These are phyloP conservation scores for Mycosphaerella arachidis DNA, from an alignment of 2,329 filamentous ascomycete genomes.

Conservation along the genomic window DNA sequence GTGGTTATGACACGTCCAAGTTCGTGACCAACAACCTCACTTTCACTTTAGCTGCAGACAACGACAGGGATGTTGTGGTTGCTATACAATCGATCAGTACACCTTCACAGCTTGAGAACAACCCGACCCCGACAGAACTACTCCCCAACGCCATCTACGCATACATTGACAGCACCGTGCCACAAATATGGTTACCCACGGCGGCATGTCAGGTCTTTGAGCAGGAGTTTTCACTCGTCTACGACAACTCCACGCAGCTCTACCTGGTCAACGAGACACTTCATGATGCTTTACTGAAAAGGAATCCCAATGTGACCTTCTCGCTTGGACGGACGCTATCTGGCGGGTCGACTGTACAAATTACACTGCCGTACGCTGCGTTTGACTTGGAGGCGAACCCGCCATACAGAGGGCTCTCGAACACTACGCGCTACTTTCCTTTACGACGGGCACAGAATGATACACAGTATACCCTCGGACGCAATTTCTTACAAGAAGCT, in stretches of 20 bases:
- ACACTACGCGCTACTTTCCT: conserved; percentile 63
- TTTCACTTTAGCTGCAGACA: conserved; percentile 55
- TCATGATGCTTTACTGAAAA: conserved; percentile 47
- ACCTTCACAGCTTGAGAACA: conserved; percentile 25
- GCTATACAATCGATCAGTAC: conserved; percentile 44
- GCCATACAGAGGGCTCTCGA: conserved; percentile 53
- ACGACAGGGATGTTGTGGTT: conserved; percentile 58
- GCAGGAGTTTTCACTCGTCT: conserved; percentile 58
- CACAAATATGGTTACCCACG: conserved; percentile 46
- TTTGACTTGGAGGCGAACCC: conserved; percentile 45
- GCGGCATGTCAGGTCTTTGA: conserved; percentile 62
- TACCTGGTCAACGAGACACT: conserved; percentile 59
- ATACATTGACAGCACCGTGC: conserved; percentile 47
- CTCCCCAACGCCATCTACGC: conserved; percentile 40
- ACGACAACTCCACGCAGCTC: conserved; percentile 59
- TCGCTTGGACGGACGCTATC: conserved; percentile 36
- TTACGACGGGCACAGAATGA: conserved; percentile 54
- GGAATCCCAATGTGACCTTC: conserved; percentile 44
- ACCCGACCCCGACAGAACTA: conserved; percentile 34
- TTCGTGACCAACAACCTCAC: conserved; percentile 57
- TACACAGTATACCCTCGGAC: conserved; percentile 58
- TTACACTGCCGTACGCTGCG: conserved; percentile 47
- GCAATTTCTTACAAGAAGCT: conserved; percentile 66
- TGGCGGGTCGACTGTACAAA: conserved; percentile 38
- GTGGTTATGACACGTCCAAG: conserved; percentile 63